Percentiles rank a stretch among this genome's conserved stretches.
phyloP scores from a whole-genome alignment of 2,329 filamentous ascomycete species.

The Phyllosticta citrichinensis region DNA sequence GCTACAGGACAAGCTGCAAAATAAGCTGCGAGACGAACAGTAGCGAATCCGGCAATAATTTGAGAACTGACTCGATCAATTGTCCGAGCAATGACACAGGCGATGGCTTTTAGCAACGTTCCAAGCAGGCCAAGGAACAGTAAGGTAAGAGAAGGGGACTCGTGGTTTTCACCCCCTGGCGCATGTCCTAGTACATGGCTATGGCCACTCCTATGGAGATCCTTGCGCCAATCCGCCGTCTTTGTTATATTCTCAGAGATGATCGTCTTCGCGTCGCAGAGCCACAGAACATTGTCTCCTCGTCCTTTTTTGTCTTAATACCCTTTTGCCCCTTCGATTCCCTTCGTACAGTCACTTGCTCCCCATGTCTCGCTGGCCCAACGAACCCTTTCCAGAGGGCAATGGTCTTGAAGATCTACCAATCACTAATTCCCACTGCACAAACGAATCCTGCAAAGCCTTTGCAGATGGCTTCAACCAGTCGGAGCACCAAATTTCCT shows the following conservation, averaged over 20 bases:
- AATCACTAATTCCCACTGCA: slow-evolving; percentile 13
- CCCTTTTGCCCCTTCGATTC: background rate
- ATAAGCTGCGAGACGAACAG: background rate
- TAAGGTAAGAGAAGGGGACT: too few species aligned
- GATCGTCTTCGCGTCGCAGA: background rate
- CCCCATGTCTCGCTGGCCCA: slow-evolving; percentile 11
- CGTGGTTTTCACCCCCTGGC: too few species aligned
- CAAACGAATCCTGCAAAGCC: slow-evolving; percentile 11
- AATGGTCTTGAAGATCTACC: slow-evolving; percentile 11
- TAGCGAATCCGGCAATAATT: background rate
- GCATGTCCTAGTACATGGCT: background rate
- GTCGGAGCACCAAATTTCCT: slow-evolving; percentile 11
- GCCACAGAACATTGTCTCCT: background rate
- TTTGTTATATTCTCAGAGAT: background rate
- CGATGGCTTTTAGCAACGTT: background rate
- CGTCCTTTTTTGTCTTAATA: background rate
- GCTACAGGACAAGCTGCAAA: background rate
- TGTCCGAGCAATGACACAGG: background rate
- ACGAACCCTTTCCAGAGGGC: slow-evolving; percentile 8
- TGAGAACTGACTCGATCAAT: background rate
- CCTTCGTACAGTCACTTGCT: background rate
- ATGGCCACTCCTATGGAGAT: background rate
- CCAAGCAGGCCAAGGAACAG: background rate
- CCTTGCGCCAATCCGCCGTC: background rate
- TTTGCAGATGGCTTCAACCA: slow-evolving; percentile 12